A percentile compares a stretch with the other conserved stretches of the same genome.
phyloP scores from a whole-genome alignment of 2,329 filamentous ascomycete genomes.

The Cercospora sp. region DNA sequence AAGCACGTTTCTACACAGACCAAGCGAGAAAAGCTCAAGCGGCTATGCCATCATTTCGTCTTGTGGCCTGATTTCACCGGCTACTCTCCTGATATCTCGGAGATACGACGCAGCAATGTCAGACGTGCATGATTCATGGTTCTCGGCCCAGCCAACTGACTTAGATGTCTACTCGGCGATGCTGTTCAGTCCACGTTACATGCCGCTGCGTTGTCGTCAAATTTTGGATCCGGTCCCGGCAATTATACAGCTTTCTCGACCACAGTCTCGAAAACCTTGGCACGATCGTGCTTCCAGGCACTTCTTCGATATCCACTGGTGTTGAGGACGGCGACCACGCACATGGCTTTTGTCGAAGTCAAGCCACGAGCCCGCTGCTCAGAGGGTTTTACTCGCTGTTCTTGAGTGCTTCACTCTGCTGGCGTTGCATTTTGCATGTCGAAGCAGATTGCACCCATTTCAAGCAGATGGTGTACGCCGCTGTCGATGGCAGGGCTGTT shows the following conservation, averaged over 20 bases:
- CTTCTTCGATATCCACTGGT: not conserved
- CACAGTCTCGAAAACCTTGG: not conserved
- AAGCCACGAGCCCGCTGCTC: not conserved
- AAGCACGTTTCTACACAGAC: not conserved
- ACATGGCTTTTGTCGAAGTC: not conserved
- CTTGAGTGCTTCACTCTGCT: not conserved
- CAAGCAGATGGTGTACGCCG: not conserved
- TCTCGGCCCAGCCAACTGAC: not conserved
- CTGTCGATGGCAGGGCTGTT: not conserved
- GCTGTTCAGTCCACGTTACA: not conserved
- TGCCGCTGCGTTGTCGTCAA: not conserved
- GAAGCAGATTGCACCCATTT: not conserved
- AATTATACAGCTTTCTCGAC: not conserved
- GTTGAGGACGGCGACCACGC: not conserved
- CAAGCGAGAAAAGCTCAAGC: not conserved
- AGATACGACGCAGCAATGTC: not conserved
- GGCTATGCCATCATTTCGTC: not conserved
- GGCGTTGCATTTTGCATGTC: not conserved
- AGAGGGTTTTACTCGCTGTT: not conserved
- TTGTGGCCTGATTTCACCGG: not conserved
- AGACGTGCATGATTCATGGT: not conserved
- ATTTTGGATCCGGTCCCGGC: not conserved
- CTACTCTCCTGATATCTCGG: not conserved
- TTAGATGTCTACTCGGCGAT: not conserved
- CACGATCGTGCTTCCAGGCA: not conserved